phyloP scores from a whole-genome alignment of 1,284 basidiomycete genomes.

The Tylopilus orsonianus region DNA sequence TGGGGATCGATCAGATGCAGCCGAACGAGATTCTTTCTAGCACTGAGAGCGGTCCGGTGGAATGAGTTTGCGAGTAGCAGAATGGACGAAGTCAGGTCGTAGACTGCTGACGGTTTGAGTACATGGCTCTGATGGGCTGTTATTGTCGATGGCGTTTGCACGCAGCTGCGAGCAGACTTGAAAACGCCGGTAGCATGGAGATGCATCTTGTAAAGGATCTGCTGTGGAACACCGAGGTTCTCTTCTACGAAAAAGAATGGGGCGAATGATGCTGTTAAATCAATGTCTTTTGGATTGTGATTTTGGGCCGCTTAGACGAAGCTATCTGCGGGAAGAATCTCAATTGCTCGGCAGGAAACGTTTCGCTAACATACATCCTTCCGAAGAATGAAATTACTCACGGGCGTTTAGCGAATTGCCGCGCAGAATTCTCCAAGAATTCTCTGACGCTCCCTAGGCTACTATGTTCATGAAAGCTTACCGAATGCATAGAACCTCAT shows the following conservation, averaged over 20 bases:
- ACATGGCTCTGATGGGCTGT: not conserved
- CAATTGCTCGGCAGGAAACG: slow-evolving; percentile 25
- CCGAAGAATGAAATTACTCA: slow-evolving; percentile 19
- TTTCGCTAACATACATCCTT: too few species aligned
- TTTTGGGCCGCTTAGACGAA: slow-evolving; percentile 14
- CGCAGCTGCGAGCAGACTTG: slow-evolving; percentile 17
- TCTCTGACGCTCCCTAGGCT: too few species aligned
- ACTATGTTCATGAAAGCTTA: too few species aligned
- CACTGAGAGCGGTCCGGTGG: slow-evolving; percentile 63
- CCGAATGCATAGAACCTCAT: too few species aligned
- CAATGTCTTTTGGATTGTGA: slow-evolving; percentile 1
- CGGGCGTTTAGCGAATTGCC: slow-evolving; percentile 26
- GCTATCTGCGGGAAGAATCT: slow-evolving; percentile 30
- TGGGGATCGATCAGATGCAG: slow-evolving; percentile 35
- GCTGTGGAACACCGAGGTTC: slow-evolving; percentile 65
- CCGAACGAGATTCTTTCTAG: slow-evolving; percentile 51
- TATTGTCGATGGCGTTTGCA: slow-evolving; percentile 1
- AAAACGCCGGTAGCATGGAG: slow-evolving; percentile 42
- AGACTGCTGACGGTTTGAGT: slow-evolving; percentile 8
- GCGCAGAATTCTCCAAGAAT: too few species aligned
- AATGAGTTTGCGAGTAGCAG: slow-evolving; percentile 66
- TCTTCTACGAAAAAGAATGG: slow-evolving; percentile 58
- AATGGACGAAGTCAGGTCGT: slow-evolving; percentile 36
- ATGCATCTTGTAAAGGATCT: slow-evolving; percentile 52
- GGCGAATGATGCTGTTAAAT: slow-evolving; percentile 2